Conservation (phyloP, 2,329 filamentous ascomycete species). For the Rutstroemia sp. region DNA sequence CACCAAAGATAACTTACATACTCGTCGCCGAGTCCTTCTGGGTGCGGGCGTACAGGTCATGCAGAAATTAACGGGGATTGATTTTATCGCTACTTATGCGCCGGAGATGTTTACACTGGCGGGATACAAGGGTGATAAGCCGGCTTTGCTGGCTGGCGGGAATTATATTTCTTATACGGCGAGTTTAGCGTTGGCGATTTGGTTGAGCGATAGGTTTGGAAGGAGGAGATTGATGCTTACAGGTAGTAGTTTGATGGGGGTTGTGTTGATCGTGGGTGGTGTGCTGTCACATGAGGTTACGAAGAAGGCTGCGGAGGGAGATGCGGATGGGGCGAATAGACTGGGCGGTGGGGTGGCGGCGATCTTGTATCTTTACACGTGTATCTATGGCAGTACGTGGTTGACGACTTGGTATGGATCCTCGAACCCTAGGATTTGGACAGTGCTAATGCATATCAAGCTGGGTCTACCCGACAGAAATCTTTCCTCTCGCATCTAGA, state of each 20-base stretch:
- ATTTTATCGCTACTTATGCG: not conserved
- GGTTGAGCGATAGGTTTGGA: not conserved
- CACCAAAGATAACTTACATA: not conserved
- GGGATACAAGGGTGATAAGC: not conserved
- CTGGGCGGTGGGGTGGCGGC: constrained; percentile 8
- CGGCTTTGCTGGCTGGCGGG: not conserved
- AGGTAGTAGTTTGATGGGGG: not conserved
- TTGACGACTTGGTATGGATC: not conserved
- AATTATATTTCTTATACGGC: not conserved
- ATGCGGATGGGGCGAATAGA: not conserved
- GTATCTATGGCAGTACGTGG: not conserved
- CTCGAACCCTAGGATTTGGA: not conserved
- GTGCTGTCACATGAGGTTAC: not conserved
- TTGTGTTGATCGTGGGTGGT: not conserved
- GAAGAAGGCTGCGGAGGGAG: not conserved
- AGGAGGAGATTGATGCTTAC: not conserved
- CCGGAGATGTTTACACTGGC: not conserved
- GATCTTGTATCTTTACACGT: not conserved
- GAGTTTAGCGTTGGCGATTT: not conserved
- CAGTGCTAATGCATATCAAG: not conserved
- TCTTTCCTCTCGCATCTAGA: not conserved
- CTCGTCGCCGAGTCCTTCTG: not conserved
- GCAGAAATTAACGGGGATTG: not conserved
- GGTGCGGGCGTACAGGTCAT: not conserved
- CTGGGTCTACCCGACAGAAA: not conserved